Base-by-base conservation (phyloP, 2,329 filamentous ascomycete genomes). In the Monosporascus sp. region DNA sequence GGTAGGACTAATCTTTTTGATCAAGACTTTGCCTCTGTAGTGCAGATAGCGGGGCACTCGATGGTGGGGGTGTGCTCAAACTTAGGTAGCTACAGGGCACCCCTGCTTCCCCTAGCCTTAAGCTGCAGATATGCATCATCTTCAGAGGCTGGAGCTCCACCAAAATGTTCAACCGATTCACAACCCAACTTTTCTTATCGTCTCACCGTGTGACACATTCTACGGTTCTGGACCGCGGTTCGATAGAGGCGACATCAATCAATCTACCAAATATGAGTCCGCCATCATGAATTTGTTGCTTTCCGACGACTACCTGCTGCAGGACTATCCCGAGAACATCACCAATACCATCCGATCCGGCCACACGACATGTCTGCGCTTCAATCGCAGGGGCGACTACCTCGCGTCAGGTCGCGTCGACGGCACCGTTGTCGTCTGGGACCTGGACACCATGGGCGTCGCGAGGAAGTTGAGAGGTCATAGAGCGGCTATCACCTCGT, bases 401-500 rank as follows among this genome's bases (percentile, higher is more conserved):
- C 85, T 99, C 58, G 94, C 94, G 45, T 96, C 92, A 31, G 94
- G 94, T 59, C 87, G 94, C 67, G 89, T 91, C 57, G 94, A 99
- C 74, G 94, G 94, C 61, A 94, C 91, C 5, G 88, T 99, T 41
- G 90, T 96, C 52, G 88, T 99, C 47, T 99, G 96, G 80, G 94
- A 99, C 68, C 84, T 97, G 49, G 95, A 99, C 73, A 99, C 95
- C 9, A 96, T 95, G 79, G 93, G 94, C 38, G 90, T 97, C 5
- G 94, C 94, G 54, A 87, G 91, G 67, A 99, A 97, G 74, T 78
- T 99, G 58, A 85, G 91, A 60, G 94, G 93, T 14, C 94, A 99
- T 73, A 96, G 89, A 49, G 87, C 90, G 67, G 93, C 94, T 68
- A 92, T 99, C 53, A 93, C 96, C 63, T 96, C 90, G 50, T 73